These are phyloP conservation scores for Strobilomyces dryophilus DNA, from an alignment of 768 basidiomycete species.

Conservation along the genomic window DNA sequence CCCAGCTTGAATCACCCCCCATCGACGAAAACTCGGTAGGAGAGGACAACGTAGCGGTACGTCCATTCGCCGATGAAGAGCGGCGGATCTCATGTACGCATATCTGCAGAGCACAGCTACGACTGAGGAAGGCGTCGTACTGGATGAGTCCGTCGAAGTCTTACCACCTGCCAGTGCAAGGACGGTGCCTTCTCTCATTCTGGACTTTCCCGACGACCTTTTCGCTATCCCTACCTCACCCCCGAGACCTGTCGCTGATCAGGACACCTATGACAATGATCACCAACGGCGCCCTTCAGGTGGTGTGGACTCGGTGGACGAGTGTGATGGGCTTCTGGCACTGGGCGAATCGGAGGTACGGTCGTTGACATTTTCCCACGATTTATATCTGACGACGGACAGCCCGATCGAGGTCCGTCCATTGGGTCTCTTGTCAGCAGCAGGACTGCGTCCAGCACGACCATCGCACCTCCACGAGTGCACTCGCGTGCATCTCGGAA, in stretches of 20 bases:
- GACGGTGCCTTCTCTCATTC: constrained; percentile 13
- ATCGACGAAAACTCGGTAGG: too few species aligned
- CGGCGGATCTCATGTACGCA: too few species aligned
- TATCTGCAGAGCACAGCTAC: too few species aligned
- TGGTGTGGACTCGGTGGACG: constrained; percentile 14
- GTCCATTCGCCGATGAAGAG: too few species aligned
- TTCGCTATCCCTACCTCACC: neutral
- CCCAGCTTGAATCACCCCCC: too few species aligned
- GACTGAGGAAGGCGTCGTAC: too few species aligned
- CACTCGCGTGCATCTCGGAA: neutral
- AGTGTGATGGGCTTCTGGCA: constrained; percentile 13
- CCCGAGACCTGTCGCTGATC: neutral
- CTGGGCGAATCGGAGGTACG: constrained; percentile 8
- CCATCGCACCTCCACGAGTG: neutral
- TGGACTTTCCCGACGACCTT: constrained; percentile 14
- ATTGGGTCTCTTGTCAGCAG: constrained; percentile 5
- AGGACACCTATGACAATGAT: neutral
- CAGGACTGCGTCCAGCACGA: constrained; percentile 17
- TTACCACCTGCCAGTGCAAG: neutral
- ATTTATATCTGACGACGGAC: constrained; percentile 4
- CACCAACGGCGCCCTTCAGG: neutral
- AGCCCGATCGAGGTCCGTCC: neutral
- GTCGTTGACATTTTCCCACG: neutral
- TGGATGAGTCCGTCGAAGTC: too few species aligned
- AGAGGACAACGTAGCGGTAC: too few species aligned